These are phyloP conservation scores for Hypoxylon subgilvum DNA, from an alignment of 495 filamentous ascomycete species.

Conservation along the genomic window DNA sequence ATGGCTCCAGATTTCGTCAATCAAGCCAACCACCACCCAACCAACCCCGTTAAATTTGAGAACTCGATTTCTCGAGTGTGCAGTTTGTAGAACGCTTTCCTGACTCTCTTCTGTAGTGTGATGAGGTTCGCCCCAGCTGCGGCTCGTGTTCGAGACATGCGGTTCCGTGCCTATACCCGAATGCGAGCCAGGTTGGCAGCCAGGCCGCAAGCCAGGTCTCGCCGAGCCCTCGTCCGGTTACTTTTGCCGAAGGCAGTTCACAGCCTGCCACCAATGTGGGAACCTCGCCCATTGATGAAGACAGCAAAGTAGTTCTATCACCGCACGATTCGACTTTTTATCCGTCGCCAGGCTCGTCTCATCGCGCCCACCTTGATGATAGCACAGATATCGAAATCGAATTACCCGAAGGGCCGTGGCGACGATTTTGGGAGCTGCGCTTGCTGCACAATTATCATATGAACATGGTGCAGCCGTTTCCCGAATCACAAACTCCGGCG, in stretches of 20 bases:
- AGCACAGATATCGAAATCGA: slow-evolving; percentile 28
- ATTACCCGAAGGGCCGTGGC: slow-evolving; percentile 41
- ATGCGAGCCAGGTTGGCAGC: slow-evolving; percentile 1
- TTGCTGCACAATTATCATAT: slow-evolving; percentile 44
- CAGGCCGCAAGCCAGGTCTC: slow-evolving; percentile 11
- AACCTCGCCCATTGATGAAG: slow-evolving; percentile 11
- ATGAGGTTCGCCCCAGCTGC: slow-evolving; percentile 47
- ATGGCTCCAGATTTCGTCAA: neutral
- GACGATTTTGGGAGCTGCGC: slow-evolving; percentile 46
- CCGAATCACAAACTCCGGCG: slow-evolving; percentile 14
- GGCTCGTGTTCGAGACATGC: slow-evolving; percentile 47
- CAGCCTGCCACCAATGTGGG: neutral
- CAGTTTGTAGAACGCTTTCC: slow-evolving; percentile 10
- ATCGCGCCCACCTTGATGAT: slow-evolving; percentile 20
- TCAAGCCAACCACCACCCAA: neutral
- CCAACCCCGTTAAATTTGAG: neutral
- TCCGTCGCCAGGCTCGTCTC: slow-evolving; percentile 33
- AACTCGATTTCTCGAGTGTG: neutral
- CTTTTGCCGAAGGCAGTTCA: neutral
- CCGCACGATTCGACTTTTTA: slow-evolving; percentile 22
- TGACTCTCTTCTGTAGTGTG: slow-evolving; percentile 43
- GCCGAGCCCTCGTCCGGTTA: slow-evolving; percentile 5
- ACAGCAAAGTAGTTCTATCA: slow-evolving; percentile 5
- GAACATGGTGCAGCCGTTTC: slow-evolving; percentile 38
- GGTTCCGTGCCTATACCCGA: slow-evolving; percentile 46